Percentiles rank a stretch among this genome's conserved stretches.
Conservation (phyloP, 176 grass and related monocot species). For the Hordeum marinum region DNA sequence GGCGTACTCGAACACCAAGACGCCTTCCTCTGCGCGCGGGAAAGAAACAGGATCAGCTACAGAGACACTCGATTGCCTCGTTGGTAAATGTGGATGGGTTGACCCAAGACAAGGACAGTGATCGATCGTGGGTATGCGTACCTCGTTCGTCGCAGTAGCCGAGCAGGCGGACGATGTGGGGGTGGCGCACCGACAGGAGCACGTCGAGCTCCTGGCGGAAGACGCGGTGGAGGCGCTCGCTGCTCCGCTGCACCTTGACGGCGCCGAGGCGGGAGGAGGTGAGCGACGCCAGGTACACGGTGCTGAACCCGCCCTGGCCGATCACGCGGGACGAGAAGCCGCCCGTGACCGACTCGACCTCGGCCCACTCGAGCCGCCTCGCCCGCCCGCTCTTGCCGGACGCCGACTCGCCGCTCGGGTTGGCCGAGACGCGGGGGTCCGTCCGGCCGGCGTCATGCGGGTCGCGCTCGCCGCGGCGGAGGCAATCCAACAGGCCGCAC, state of each 20-base stretch:
- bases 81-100: neutral
- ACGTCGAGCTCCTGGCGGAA: constrained; percentile 65
- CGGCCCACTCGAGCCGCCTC: constrained; percentile 36
- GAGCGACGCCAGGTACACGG: constrained; percentile 61
- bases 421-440: constrained; percentile 42
- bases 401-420: constrained; percentile 8
- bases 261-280: constrained; percentile 49
- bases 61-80: neutral
- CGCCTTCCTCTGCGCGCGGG: constrained; percentile 43
- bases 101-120: neutral
- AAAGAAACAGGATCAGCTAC: neutral
- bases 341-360: constrained; percentile 50
- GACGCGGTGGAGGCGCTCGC: constrained; percentile 53
- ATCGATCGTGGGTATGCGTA: no score
- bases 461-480: constrained; percentile 12
- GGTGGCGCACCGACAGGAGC: constrained; percentile 45
- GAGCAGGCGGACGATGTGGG: constrained; percentile 58
- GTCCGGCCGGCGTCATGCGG: neutral
- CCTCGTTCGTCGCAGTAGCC: constrained; percentile 71
- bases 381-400: neutral
- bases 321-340: constrained; percentile 65
- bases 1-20: constrained; percentile 58
- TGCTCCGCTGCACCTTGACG: constrained; percentile 64
- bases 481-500: constrained; percentile 34
- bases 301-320: constrained; percentile 79